Percentiles rank a stretch among this genome's conserved stretches.
Evolutionary conservation across 2,329 filamentous ascomycete genomes (phyloP).

Genomic region (Pyrenochaeta sp.): DNA sequence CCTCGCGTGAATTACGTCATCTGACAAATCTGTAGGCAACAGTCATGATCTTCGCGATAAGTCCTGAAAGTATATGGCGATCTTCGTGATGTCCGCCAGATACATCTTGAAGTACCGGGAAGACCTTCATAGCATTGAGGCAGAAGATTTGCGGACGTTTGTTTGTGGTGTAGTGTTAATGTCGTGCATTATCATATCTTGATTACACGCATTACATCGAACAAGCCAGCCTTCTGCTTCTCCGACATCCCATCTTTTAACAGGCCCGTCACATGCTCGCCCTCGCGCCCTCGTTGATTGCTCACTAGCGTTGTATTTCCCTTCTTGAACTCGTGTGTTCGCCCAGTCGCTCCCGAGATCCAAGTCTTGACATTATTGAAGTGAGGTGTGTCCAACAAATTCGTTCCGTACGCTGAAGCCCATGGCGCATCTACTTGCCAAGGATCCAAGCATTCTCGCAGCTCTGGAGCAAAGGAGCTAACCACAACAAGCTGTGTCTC

Average conservation of each 20-base stretch:
- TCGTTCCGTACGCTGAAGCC: conserved; percentile 63
- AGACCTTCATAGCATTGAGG: not conserved
- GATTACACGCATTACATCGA: conserved; percentile 38
- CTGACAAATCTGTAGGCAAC: conserved; percentile 1
- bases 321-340: conserved; percentile 52
- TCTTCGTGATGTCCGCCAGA: not conserved
- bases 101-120: no score
- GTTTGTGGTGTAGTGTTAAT: not conserved
- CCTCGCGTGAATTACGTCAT: not conserved
- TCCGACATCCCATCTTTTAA: conserved; percentile 36
- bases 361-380: conserved; percentile 46
- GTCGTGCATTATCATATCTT: conserved; percentile 16
- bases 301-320: conserved; percentile 49
- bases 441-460: conserved; percentile 59
- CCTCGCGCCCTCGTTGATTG: conserved; percentile 57
- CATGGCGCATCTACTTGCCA: conserved; percentile 58
- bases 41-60: not conserved
- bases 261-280: conserved; percentile 35
- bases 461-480: conserved; percentile 67
- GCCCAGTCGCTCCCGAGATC: conserved; percentile 59
- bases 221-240: conserved; percentile 35
- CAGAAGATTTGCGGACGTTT: not conserved
- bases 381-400: conserved; percentile 49
- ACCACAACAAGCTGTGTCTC: conserved; percentile 57
- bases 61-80: not conserved